Evolutionary conservation across 2,329 filamentous ascomycete genomes (phyloP).

Genomic region (Botrytis pseudocinerea): DNA sequence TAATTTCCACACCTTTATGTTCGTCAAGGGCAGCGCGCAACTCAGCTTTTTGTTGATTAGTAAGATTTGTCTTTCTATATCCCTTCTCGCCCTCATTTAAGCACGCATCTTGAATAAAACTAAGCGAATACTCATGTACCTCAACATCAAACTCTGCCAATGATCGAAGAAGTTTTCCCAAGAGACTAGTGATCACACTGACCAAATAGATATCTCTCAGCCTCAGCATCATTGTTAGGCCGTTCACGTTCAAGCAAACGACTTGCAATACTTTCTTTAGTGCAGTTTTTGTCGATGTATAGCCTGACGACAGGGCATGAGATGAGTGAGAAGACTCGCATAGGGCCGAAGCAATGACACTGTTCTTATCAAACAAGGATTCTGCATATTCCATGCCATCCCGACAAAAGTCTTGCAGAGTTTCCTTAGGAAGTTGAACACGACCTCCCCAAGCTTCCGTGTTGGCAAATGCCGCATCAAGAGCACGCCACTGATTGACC

Average conservation of each 20-base stretch:
- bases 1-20: slow-evolving; percentile 54
- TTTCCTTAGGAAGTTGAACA: slow-evolving; percentile 54
- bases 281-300: slow-evolving; percentile 42
- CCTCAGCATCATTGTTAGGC: slow-evolving; percentile 83
- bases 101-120: slow-evolving; percentile 65
- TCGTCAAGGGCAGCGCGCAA: slow-evolving; percentile 65
- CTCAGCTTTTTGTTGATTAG: slow-evolving; percentile 80
- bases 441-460: slow-evolving; percentile 77
- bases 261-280: slow-evolving; percentile 59
- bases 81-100: slow-evolving; percentile 56
- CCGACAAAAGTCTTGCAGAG: slow-evolving; percentile 90
- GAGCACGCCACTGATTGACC: slow-evolving; percentile 77
- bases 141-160: slow-evolving; percentile 76
- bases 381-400: slow-evolving; percentile 95
- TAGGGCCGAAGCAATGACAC: slow-evolving; percentile 63
- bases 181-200: slow-evolving; percentile 75
- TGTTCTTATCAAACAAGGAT: slow-evolving; percentile 79
- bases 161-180: slow-evolving; percentile 79
- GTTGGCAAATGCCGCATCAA: slow-evolving; percentile 77
- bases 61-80: slow-evolving; percentile 74
- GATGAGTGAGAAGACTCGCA: slow-evolving; percentile 45
- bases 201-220: slow-evolving; percentile 86
- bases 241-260: slow-evolving; percentile 64
- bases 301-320: slow-evolving; percentile 33
- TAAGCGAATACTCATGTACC: slow-evolving; percentile 60